A percentile compares a stretch with the other conserved stretches of the same genome.
phyloP scores from a whole-genome alignment of 495 filamentous ascomycete species.

The Physcia stellaris region DNA sequence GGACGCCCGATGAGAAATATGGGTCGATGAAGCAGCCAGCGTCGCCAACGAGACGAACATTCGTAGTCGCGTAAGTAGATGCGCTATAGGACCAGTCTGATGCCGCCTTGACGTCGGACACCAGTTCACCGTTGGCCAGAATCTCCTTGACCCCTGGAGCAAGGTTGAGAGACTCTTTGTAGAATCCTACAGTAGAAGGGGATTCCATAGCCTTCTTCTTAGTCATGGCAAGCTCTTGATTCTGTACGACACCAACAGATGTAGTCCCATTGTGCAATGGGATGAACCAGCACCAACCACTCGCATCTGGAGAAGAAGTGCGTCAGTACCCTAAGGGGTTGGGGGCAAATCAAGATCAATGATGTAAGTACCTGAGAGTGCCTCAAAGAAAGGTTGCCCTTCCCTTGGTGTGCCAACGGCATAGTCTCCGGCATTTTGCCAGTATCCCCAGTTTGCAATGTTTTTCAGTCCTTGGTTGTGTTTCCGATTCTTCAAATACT shows the following conservation, averaged over 20 bases:
- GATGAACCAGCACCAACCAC: conserved; percentile 27
- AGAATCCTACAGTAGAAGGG: conserved; percentile 23
- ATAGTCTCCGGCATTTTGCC: conserved; percentile 14
- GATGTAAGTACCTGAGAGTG: conserved; percentile 16
- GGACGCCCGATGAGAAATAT: conserved; percentile 33
- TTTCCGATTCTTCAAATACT: conserved; percentile 25
- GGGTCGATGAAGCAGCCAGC: conserved; percentile 33
- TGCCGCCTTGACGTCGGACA: conserved; percentile 24
- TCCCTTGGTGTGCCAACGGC: conserved; percentile 14
- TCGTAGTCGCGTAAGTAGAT: conserved; percentile 22
- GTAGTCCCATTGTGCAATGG: conserved; percentile 22
- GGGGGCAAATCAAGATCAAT: neutral
- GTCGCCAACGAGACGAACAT: conserved; percentile 25
- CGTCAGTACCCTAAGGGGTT: neutral
- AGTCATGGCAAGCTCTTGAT: conserved; percentile 18
- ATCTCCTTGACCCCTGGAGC: conserved; percentile 17
- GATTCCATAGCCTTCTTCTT: conserved; percentile 19
- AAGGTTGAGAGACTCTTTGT: conserved; percentile 22
- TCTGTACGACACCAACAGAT: conserved; percentile 25
- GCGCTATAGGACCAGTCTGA: conserved; percentile 33
- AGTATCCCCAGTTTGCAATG: conserved; percentile 29
- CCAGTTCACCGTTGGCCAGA: conserved; percentile 18
- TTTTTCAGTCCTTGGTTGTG: conserved; percentile 26
- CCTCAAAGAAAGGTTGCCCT: conserved; percentile 25
- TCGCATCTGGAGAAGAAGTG: conserved; percentile 18